A percentile compares a stretch with the other conserved stretches of the same genome.
phyloP scores from a whole-genome alignment of 139 green algal species.

The Coelastrella sp. region DNA sequence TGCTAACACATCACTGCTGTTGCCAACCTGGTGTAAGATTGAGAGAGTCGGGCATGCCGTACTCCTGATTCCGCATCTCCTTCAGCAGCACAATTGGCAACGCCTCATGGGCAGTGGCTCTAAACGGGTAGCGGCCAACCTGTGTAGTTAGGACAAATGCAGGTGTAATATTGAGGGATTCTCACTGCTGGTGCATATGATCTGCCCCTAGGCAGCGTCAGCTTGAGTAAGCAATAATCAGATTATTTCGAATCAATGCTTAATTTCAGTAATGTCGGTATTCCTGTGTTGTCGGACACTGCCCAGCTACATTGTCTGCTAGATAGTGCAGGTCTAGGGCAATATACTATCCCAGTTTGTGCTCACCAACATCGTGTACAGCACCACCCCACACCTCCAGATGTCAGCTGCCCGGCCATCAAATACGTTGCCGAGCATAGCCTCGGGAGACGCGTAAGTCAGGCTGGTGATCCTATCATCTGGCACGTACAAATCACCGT shows the following conservation, averaged over 20 bases:
- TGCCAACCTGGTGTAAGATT: conserved; percentile 27
- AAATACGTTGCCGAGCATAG: conserved; percentile 68
- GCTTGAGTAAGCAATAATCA: no score
- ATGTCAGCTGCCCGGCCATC: conserved; percentile 74
- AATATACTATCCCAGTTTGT: no score
- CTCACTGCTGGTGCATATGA: no score
- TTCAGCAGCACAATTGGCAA: conserved; percentile 64
- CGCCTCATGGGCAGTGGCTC: conserved; percentile 62
- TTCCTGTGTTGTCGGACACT: no score
- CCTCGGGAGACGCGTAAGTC: conserved; percentile 96
- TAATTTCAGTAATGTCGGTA: no score
- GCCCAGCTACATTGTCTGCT: no score
- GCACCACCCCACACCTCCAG: conserved; percentile 83
- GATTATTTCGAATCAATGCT: no score
- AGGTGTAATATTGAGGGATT: no score
- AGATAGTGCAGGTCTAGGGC: no score
- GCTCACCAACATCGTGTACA: conserved; percentile 80
- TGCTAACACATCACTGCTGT: no score
- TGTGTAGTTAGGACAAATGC: no score
- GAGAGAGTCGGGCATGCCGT: conserved; percentile 45
- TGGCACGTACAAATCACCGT: conserved; percentile 78
- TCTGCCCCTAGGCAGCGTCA: no score
- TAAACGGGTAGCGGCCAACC: conserved; percentile 58
- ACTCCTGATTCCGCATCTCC: conserved; percentile 40
- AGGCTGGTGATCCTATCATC: conserved; percentile 83